A percentile compares a stretch with the other conserved stretches of the same genome.
These are phyloP conservation scores for Blastobotrys elegans DNA, from an alignment of 1,139 yeast genomes.

Conservation along the genomic window DNA sequence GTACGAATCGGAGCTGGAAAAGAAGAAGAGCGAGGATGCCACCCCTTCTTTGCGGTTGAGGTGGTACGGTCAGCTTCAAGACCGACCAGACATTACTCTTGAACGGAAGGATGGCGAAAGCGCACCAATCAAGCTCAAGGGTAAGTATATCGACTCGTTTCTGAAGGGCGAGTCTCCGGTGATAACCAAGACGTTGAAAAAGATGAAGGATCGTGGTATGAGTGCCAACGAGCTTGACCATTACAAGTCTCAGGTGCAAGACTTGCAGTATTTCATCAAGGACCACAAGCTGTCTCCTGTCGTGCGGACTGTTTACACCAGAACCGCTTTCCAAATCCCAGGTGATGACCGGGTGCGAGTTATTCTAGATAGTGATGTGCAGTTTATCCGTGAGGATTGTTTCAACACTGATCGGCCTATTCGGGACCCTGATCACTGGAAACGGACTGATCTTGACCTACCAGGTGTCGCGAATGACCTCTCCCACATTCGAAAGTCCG, in stretches of 20 bases:
- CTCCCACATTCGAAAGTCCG: constrained; percentile 77
- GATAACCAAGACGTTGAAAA: constrained; percentile 45
- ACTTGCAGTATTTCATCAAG: constrained; percentile 58
- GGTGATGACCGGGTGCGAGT: constrained; percentile 92
- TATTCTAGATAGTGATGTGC: constrained; percentile 81
- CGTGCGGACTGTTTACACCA: constrained; percentile 76
- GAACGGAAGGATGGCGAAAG: constrained; percentile 65
- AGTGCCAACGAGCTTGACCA: constrained; percentile 47
- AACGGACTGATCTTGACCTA: constrained; percentile 83
- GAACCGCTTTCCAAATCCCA: constrained; percentile 97
- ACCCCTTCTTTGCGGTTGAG: constrained; percentile 76
- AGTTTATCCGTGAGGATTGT: constrained; percentile 85
- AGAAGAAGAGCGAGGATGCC: constrained; percentile 47
- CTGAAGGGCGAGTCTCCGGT: constrained; percentile 42
- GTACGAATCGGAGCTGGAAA: constrained; percentile 77
- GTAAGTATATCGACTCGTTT: constrained; percentile 68
- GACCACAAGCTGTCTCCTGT: constrained; percentile 75
- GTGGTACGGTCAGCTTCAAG: constrained; percentile 82
- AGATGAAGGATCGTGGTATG: constrained; percentile 46
- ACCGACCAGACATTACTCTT: constrained; percentile 69
- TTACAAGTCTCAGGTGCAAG: constrained; percentile 50
- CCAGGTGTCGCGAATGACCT: constrained; percentile 60
- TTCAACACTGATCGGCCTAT: constrained; percentile 82
- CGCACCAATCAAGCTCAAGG: constrained; percentile 60
- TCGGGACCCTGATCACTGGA: constrained; percentile 88